Evolutionary conservation across 139 green algal genomes (phyloP), one percentile per base, ranked within the genome.

Genomic region (Volvox reticuliferus): DNA sequence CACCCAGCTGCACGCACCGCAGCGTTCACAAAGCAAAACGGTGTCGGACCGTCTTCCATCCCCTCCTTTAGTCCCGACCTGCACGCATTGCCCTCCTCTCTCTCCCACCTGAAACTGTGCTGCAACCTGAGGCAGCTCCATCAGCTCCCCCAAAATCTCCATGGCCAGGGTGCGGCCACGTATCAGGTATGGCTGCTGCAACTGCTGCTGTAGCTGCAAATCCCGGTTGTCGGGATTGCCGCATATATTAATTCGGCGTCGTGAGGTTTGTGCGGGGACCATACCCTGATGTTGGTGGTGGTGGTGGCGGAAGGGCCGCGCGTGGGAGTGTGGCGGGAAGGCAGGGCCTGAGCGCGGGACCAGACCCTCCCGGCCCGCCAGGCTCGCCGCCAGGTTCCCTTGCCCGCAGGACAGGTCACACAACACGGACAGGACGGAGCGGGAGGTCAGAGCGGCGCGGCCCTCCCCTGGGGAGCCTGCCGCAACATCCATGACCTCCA

Each of bases 401-500:
- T 24, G 36, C 0, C 36, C 78, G 78, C 78, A 84, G 22, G 18
- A 12, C 36, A 84, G 71, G 14, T 82, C 85, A 24, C n/a, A 44
- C 19, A 89, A 55, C 20, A 76, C 71, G 22, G 3, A 16, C 44
- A 89, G 50, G 26, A 89, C 44, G 26, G 85, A 2, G n/a, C 12
- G 22, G 12, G 2, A 1, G 17, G 71, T 83, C 35, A 83, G 44
- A 26, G 71, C 71, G 14, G n/a, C 71, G 2, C 85, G 85, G 21
- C 84, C 84, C 28, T 63, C 69, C 71, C n/a, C 28, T 22, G n/a
- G 9, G 14, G 71, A 37, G 24, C 36, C 24, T 3, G 71, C 85
- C 37, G 71, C 85, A 71, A 89, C 85, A 20, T 82, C 44, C 65
- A 89, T 33, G 6, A 76, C 85, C 85, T 89, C 85, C 71, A 89